Evolutionary conservation across 768 basidiomycete genomes (phyloP), one percentile per base, ranked within the genome.

Genomic region (Leccinum disarticulatum): DNA sequence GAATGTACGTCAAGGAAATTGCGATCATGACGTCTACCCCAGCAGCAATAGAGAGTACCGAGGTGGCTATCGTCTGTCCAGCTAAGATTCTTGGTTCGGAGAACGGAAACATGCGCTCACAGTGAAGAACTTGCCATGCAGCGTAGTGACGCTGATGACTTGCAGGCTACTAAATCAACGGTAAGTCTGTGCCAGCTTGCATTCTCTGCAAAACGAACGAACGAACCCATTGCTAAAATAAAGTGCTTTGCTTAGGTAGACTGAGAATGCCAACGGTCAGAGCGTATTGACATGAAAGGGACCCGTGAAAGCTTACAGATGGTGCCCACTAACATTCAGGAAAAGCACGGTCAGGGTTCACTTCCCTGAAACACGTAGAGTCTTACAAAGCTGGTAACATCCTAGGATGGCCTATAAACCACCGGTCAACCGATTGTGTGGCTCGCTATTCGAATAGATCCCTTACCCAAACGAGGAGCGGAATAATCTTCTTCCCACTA

Each of bases 381-480:
- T 43, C 58, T 56, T 41, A 66, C 65, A 59, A 3, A 66, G 46
- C 27, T 66, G 64, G n/a, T 38, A 53, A 1, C 50, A 5, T 5
- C 55, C 58, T 25, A 56, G 14, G 2, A 58, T 47, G 31, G 48
- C 31, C 64, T 65, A 52, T 11, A 28, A 14, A 2, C 19, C 1
- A 47, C 11, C 3, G 5, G 10, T 54, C 35, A 27, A 22, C 13
- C 8, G 4, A 36, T 1, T 47, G 7, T 17, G 28, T 9, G 13
- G 28, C 48, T 33, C 0, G 1, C 2, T 13, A 11, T 9, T 7
- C 4, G 11, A n/a, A 47, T 9, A 46, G 30, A 47, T 6, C 13
- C 11, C 64, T 13, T 54, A 67, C 66, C 59, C 57, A 67, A 52
- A 66, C 3, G 6, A 62, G 2, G 6, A 64, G 64, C 0, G 6